phyloP scores from a whole-genome alignment of 495 filamentous ascomycete species.

The Letharia columbiana region DNA sequence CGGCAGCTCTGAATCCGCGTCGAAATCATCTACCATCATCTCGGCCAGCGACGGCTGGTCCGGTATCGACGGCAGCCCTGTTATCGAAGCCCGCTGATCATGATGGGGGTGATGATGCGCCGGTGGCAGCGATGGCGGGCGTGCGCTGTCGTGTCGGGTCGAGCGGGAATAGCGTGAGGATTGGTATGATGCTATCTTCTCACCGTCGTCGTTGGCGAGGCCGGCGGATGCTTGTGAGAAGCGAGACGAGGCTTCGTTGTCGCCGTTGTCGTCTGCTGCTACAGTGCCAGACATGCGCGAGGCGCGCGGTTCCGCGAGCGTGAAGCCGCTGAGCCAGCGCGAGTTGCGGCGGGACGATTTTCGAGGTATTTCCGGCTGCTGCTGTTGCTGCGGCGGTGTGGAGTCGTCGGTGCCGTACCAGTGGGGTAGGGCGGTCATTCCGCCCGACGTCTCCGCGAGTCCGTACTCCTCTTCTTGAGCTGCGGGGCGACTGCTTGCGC shows the following conservation, averaged over 20 bases:
- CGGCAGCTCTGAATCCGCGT: constrained; percentile 1
- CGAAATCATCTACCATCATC: constrained; percentile 16
- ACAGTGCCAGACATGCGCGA: neutral
- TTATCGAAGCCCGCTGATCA: neutral
- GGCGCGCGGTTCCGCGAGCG: neutral
- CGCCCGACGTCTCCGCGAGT: neutral
- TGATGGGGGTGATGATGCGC: neutral
- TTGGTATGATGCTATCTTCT: neutral
- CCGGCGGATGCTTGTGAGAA: neutral
- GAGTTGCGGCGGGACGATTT: constrained; percentile 5
- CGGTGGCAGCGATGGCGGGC: neutral
- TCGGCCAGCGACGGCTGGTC: constrained; percentile 15
- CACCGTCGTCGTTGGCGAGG: neutral
- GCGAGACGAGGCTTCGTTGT: neutral
- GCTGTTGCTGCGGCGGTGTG: neutral
- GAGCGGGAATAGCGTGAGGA: neutral
- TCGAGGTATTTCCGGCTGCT: neutral
- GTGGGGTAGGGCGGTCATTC: constrained; percentile 2
- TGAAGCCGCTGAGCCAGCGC: constrained; percentile 12
- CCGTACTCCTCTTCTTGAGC: neutral
- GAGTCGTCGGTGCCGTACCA: neutral
- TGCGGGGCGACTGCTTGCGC: neutral
- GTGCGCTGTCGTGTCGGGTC: neutral
- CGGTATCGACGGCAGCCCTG: constrained; percentile 3
- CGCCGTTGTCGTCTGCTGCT: neutral